These are phyloP conservation scores for Clarireedia hainanense DNA, from an alignment of 2,329 filamentous ascomycete genomes.

Conservation along the genomic window DNA sequence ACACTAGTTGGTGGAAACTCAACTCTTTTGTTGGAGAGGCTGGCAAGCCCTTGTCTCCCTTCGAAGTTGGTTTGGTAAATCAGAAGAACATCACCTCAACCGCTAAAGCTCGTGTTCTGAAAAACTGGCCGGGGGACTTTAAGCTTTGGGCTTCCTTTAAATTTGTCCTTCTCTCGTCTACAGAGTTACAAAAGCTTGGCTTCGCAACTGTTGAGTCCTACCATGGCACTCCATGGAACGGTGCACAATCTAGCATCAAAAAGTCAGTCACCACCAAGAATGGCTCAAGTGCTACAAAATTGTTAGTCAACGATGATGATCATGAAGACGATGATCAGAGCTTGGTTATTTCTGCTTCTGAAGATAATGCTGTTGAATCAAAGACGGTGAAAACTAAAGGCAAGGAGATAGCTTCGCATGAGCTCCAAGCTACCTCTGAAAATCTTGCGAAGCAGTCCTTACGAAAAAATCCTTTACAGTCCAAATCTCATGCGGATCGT, in stretches of 20 bases:
- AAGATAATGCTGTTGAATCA: background rate
- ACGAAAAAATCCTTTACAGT: no score
- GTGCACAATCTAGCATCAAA: background rate
- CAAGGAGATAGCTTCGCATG: background rate
- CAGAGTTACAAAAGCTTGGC: constrained; percentile 12
- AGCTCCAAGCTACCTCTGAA: no score
- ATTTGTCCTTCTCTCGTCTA: constrained; percentile 14
- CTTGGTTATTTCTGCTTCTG: no score
- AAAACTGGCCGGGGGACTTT: constrained; percentile 10
- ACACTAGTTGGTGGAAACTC: constrained; percentile 15
- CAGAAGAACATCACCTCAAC: background rate
- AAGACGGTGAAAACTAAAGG: background rate
- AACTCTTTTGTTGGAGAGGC: constrained; percentile 9
- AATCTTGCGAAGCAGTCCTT: no score
- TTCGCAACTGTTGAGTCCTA: background rate
- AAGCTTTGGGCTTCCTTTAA: constrained; percentile 15
- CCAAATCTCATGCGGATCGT: no score
- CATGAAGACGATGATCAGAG: background rate
- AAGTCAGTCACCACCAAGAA: background rate
- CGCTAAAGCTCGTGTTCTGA: constrained; percentile 11
- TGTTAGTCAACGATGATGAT: background rate
- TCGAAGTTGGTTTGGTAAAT: constrained; percentile 15
- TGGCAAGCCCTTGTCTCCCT: constrained; percentile 10
- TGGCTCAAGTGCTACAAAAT: background rate
- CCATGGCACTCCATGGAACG: background rate